Conservation (phyloP, 441 rosid genomes). For the Gossypium schwendimanii region DNA sequence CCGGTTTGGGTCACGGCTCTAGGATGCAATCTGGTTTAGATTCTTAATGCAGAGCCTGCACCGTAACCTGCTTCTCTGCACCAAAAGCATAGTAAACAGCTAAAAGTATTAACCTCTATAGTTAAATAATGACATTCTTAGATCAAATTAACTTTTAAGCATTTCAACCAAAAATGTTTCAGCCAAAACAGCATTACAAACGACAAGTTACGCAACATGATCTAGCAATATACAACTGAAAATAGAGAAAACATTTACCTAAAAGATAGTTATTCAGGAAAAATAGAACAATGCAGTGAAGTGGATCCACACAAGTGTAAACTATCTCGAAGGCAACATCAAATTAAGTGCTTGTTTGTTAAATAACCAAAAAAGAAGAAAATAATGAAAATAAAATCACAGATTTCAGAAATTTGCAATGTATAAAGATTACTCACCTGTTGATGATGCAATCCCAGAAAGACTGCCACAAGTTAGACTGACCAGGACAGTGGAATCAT, state of each 20-base stretch:
- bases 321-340: neutral
- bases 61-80: slow-evolving; percentile 58
- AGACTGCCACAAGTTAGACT: slow-evolving; percentile 92
- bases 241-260: neutral
- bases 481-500: slow-evolving; percentile 55
- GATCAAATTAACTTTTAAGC: slow-evolving; percentile 10
- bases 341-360: neutral
- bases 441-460: slow-evolving; percentile 87
- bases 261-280: neutral
- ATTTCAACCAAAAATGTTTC: slow-evolving; percentile 15
- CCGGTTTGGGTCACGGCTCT: slow-evolving; percentile 39
- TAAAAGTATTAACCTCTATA: slow-evolving; percentile 33
- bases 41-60: slow-evolving; percentile 55
- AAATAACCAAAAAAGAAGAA: neutral
- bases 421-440: slow-evolving; percentile 45
- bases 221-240: neutral
- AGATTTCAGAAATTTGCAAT: neutral
- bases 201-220: neutral
- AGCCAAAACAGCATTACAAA: slow-evolving; percentile 13
- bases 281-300: neutral
- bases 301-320: neutral
- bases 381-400: neutral
- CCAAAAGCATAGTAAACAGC: slow-evolving; percentile 52
- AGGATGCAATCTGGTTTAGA: slow-evolving; percentile 47
- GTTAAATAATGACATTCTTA: slow-evolving; percentile 12